These are phyloP conservation scores for Kazachstania africana DNA, from an alignment of 805 yeast species.

Conservation along the genomic window DNA sequence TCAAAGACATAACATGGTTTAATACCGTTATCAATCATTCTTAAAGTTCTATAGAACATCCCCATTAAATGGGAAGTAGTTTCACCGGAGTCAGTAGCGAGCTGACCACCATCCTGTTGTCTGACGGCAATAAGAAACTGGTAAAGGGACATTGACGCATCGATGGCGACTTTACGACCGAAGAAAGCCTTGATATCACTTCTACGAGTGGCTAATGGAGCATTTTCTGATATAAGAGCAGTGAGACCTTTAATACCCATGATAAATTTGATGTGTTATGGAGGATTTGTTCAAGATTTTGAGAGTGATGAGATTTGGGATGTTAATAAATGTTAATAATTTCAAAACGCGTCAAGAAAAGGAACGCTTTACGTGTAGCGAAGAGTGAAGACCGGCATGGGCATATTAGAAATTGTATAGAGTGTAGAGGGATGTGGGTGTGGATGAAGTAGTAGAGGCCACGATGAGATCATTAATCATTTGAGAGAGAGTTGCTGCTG, in stretches of 20 bases:
- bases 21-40: constrained; percentile 85
- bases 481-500: too few relatives aligned
- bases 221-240: constrained; percentile 78
- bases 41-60: constrained; percentile 83
- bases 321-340: neutral
- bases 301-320: too few relatives aligned
- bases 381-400: too few relatives aligned
- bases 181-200: constrained; percentile 75
- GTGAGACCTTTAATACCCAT: constrained; percentile 70
- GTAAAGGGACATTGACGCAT: constrained; percentile 92
- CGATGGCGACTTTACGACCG: constrained; percentile 94
- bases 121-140: constrained; percentile 94
- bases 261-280: too few relatives aligned
- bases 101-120: constrained; percentile 91
- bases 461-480: too few relatives aligned
- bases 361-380: too few relatives aligned
- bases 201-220: constrained; percentile 68
- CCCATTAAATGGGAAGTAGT: constrained; percentile 94
- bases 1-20: constrained; percentile 96
- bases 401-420: too few relatives aligned
- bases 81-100: constrained; percentile 80
- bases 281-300: too few relatives aligned
- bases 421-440: too few relatives aligned
- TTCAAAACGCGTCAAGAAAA: neutral
- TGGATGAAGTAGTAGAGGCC: too few relatives aligned